A percentile compares a stretch with the other conserved stretches of the same genome.
Conservation (phyloP, 2,329 filamentous ascomycete species). For the Bipolaris cookei region DNA sequence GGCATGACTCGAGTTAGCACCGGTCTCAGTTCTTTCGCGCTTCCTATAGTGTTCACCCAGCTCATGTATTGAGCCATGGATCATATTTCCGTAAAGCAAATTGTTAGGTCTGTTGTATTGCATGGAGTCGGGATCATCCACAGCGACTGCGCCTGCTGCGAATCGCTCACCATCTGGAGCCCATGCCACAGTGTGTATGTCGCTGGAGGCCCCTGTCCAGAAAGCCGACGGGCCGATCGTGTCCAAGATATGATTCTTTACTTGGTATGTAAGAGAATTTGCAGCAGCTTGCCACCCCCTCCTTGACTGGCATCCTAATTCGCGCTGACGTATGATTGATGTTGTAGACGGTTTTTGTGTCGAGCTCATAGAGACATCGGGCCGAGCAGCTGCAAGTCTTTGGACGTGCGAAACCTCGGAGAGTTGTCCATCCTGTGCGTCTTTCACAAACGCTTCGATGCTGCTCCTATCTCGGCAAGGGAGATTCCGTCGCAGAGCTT, state of each 20-base stretch:
- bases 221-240: conserved; percentile 53
- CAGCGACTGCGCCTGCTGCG: conserved; percentile 63
- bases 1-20: conserved; percentile 53
- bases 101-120: conserved; percentile 67
- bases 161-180: conserved; percentile 61
- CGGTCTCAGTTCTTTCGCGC: conserved; percentile 49
- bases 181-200: conserved; percentile 64
- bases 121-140: conserved; percentile 62
- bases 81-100: conserved; percentile 59
- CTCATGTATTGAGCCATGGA: conserved; percentile 55
- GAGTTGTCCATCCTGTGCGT: conserved; percentile 34
- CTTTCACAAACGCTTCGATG: conserved; percentile 41
- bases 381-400: conserved; percentile 33
- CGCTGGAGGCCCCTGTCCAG: conserved; percentile 65
- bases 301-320: conserved; percentile 38
- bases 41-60: conserved; percentile 60
- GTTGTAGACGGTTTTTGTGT: conserved; percentile 22
- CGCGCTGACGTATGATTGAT: conserved; percentile 40
- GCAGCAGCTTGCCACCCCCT: conserved; percentile 37
- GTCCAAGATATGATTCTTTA: conserved; percentile 43
- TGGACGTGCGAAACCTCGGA: conserved; percentile 32
- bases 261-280: conserved; percentile 29
- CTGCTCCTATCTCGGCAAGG: conserved; percentile 26
- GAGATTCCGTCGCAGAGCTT: conserved; percentile 23
- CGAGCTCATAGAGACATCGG: conserved; percentile 22